A percentile compares a stretch with the other conserved stretches of the same genome.
phyloP scores from a whole-genome alignment of 106 monocot genomes.

The Dactylorhiza incarnata region DNA sequence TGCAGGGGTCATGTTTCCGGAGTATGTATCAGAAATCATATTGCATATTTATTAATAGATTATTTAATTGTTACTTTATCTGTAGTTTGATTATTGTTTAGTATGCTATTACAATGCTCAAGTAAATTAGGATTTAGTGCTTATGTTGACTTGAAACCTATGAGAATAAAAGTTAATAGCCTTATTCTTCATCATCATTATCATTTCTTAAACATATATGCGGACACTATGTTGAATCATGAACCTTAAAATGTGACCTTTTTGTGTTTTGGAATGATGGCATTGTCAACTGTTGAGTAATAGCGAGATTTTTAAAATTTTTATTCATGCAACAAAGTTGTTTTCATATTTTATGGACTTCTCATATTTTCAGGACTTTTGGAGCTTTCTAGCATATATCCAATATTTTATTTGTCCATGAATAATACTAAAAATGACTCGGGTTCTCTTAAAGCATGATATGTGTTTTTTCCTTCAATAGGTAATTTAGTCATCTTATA shows the following conservation, averaged over 20 bases:
- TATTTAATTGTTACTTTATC: not conserved
- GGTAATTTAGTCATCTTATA: not conserved
- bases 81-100: not conserved
- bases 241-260: not conserved
- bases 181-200: not conserved
- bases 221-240: not conserved
- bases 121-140: not conserved
- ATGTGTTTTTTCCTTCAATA: not conserved
- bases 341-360: not conserved
- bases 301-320: not conserved
- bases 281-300: not conserved
- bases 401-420: not conserved
- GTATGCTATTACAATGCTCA: not conserved
- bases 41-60: not conserved
- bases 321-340: too few species aligned
- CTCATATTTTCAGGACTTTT: not conserved
- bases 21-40: conserved; percentile 50
- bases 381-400: too few species aligned
- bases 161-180: not conserved
- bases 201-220: not conserved
- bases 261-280: not conserved
- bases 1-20: conserved; percentile 98
- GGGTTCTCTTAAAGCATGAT: not conserved
- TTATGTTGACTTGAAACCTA: not conserved
- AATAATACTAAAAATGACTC: not conserved